A percentile compares a stretch with the other conserved stretches of the same genome.
Evolutionary conservation across 73 alveolate genomes (phyloP).

Genomic region (Durusdinium trenchii): DNA sequence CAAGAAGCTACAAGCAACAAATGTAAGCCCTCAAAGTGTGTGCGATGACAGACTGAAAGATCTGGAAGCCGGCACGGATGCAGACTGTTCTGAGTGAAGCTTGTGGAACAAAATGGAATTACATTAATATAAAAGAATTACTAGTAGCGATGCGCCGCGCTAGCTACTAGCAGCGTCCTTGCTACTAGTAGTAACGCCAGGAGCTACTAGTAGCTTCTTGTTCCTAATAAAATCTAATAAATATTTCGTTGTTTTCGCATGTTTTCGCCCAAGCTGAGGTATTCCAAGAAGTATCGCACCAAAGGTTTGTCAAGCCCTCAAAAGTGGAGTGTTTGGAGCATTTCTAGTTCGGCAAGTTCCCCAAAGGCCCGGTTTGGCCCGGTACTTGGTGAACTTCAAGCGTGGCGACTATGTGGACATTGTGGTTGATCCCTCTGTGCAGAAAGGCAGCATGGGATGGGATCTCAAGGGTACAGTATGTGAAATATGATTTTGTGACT

Average conservation of each 20-base stretch:
- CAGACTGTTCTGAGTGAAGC: neutral
- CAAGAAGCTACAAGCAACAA: too few relatives aligned
- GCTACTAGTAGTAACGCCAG: too few relatives aligned
- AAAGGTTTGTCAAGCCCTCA: constrained; percentile 47
- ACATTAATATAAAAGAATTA: too few relatives aligned
- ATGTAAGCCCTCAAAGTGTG: too few relatives aligned
- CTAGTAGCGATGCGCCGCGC: too few relatives aligned
- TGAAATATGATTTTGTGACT: too few relatives aligned
- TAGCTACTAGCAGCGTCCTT: too few relatives aligned
- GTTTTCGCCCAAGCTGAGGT: constrained; percentile 39
- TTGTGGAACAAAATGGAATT: neutral
- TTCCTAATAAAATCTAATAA: too few relatives aligned
- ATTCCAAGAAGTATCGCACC: constrained; percentile 95
- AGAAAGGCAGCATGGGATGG: constrained; percentile 96
- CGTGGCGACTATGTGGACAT: constrained; percentile 98
- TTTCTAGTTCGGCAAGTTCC: neutral
- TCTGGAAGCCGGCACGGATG: neutral
- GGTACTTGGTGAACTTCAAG: constrained; percentile 96
- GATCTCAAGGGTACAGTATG: too few relatives aligned
- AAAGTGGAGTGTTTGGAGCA: neutral
- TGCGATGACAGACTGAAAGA: too few relatives aligned
- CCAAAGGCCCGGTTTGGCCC: constrained; percentile 96
- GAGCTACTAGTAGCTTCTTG: too few relatives aligned
- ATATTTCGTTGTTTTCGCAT: too few relatives aligned
- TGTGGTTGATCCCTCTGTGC: constrained; percentile 98